Conservation (phyloP, 345 rosid species). For the Arabidopsis arenosa region DNA sequence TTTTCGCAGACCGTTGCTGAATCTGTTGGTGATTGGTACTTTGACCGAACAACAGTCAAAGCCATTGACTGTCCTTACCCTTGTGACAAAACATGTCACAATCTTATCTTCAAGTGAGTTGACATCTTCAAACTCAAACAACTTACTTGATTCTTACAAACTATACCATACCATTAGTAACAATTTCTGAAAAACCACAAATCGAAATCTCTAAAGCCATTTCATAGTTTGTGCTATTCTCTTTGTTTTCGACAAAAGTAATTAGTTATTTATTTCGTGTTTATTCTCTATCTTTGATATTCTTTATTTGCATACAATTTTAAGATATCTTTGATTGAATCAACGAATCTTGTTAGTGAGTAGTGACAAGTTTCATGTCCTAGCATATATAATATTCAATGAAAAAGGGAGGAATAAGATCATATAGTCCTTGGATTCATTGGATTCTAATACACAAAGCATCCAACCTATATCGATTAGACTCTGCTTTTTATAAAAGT, state of each 20-base stretch:
- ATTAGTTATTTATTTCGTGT: background rate
- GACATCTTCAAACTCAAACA: constrained; percentile 25
- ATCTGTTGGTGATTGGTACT: constrained; percentile 50
- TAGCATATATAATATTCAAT: constrained; percentile 13
- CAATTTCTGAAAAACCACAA: background rate
- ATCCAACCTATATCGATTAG: constrained; percentile 10
- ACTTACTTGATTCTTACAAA: constrained; percentile 22
- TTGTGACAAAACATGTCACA: constrained; percentile 50
- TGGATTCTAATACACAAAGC: constrained; percentile 4
- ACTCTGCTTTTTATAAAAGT: constrained; percentile 26
- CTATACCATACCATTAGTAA: constrained; percentile 20
- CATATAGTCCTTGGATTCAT: constrained; percentile 14
- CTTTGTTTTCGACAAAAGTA: background rate
- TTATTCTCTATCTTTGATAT: background rate
- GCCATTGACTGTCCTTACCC: constrained; percentile 49
- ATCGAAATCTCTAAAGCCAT: background rate
- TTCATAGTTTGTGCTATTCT: background rate
- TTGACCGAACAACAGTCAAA: constrained; percentile 38
- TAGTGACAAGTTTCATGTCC: constrained; percentile 8
- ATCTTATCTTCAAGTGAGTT: constrained; percentile 38
- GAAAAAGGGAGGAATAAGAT: background rate
- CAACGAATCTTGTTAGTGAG: constrained; percentile 26
- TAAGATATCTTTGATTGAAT: background rate
- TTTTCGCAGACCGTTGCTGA: constrained; percentile 38
- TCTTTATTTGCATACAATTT: background rate